Percentiles rank a stretch among this genome's conserved stretches.
Evolutionary conservation across 2,329 filamentous ascomycete species (phyloP).

Genomic region (Verticillium albo-atrum): DNA sequence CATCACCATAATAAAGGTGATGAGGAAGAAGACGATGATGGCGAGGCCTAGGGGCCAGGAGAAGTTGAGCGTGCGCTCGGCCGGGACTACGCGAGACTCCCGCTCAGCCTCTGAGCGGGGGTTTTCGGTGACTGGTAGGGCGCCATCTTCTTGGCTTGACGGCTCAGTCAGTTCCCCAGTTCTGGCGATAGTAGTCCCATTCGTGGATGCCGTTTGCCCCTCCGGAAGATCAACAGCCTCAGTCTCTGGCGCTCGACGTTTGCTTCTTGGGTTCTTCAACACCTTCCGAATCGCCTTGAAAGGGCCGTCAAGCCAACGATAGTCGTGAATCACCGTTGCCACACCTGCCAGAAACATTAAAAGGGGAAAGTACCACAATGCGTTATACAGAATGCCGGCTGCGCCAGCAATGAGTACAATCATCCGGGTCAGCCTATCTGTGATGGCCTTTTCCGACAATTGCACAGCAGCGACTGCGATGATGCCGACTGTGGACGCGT

Average conservation of each 20-base stretch:
- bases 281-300: not conserved
- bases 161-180: not conserved
- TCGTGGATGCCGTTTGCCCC: not conserved
- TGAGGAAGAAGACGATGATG: slow-evolving; percentile 45
- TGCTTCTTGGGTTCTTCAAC: not conserved
- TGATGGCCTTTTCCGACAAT: slow-evolving; percentile 63
- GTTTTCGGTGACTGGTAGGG: not conserved
- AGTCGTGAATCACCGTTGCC: slow-evolving; percentile 52
- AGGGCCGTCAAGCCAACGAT: slow-evolving; percentile 39
- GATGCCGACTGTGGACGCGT: slow-evolving; percentile 67
- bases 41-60: slow-evolving; percentile 38
- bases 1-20: slow-evolving; percentile 53
- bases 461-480: slow-evolving; percentile 66
- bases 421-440: slow-evolving; percentile 56
- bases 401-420: slow-evolving; percentile 60
- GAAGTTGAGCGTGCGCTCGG: slow-evolving; percentile 28
- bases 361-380: slow-evolving; percentile 70
- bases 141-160: not conserved
- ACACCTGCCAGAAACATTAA: slow-evolving; percentile 55
- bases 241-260: not conserved
- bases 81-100: slow-evolving; percentile 24
- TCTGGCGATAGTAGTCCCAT: not conserved
- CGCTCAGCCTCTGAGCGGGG: not conserved
- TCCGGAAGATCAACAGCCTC: not conserved
- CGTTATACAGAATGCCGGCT: slow-evolving; percentile 65